Evolutionary conservation across 2,329 filamentous ascomycete species (phyloP).

Genomic region (Paecilomyces fulvus): DNA sequence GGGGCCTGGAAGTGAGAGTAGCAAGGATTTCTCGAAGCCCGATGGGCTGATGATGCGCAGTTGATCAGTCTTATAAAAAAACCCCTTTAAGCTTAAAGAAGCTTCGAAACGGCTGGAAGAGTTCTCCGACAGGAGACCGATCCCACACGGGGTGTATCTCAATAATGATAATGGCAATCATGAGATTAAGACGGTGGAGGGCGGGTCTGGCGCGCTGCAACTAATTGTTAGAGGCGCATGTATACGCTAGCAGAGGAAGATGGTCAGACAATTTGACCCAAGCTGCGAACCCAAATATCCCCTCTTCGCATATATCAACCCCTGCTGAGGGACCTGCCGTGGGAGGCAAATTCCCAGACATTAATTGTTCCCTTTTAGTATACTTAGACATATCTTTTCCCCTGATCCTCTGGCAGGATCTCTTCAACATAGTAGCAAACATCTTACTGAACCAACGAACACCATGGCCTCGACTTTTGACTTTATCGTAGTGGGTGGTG

Average conservation of each 20-base stretch:
- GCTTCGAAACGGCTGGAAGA: background rate
- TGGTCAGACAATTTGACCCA: background rate
- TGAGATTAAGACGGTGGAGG: background rate
- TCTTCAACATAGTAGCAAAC: background rate
- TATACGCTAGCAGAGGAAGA: background rate
- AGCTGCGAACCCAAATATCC: background rate
- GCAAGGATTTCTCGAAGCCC: background rate
- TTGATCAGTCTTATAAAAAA: background rate
- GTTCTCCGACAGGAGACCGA: background rate
- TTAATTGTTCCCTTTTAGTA: background rate
- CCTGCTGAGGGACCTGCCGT: background rate
- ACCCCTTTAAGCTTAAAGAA: background rate
- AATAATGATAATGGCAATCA: background rate
- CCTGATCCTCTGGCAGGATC: background rate
- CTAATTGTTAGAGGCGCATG: background rate
- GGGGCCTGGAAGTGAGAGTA: background rate
- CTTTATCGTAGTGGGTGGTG: constrained; percentile 37
- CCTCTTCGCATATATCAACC: background rate
- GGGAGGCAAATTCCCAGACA: background rate
- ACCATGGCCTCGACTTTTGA: constrained; percentile 13
- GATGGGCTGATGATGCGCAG: background rate
- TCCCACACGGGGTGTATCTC: background rate
- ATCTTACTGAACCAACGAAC: background rate
- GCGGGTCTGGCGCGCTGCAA: background rate
- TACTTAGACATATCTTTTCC: background rate